Base-by-base conservation (phyloP, 768 basidiomycete genomes). In the Rickenella mellea region DNA sequence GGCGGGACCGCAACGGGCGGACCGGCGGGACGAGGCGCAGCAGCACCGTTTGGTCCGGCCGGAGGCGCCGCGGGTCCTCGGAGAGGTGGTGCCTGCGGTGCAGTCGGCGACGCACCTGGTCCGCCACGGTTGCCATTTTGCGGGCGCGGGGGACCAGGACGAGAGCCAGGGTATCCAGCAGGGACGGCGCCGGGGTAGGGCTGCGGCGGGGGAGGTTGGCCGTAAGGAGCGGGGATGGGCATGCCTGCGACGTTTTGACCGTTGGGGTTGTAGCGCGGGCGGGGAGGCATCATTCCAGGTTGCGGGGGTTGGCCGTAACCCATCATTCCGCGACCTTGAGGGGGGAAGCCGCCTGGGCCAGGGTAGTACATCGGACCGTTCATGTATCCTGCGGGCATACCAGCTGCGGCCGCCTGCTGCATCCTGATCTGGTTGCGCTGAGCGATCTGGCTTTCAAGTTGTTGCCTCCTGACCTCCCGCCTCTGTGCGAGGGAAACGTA, bases 401-500 rank as follows among this genome's bases (percentile, higher is more conserved):
- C 87, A 50, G 86, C 83, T 35, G 88, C 87, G 46, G 86, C 89
- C 48, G 87, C 86, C 71, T 97, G 94, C 58, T 93, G 91, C 78
- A 93, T 83, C 48, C 94, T 76, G 61, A 93, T 90, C 67, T 97
- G 90, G 67, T 90, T 87, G 60, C 96, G 91, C 67, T 97, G 92
- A 49, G 90, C 90, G 58, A 97, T 93, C 73, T 98, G 96, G 59
- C 87, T 92, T 70, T 98, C 96, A 53, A 99, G 77, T 63, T 98
- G 93, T 64, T 98, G 94, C 57, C 93, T 80, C 62, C 96, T 88
- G 56, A 96, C 88, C 58, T 99, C 96, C 48, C 92, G 91, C 51
- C 94, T 90, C 62, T 99, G 96, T 52, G 96, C 96, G 51, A 98
- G 81, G 30, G 94, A 93, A 60, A 99, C 96, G 59, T 98, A 99